Evolutionary conservation across 78 protist genomes (phyloP).

Genomic region (Ministeria vibrans): DNA sequence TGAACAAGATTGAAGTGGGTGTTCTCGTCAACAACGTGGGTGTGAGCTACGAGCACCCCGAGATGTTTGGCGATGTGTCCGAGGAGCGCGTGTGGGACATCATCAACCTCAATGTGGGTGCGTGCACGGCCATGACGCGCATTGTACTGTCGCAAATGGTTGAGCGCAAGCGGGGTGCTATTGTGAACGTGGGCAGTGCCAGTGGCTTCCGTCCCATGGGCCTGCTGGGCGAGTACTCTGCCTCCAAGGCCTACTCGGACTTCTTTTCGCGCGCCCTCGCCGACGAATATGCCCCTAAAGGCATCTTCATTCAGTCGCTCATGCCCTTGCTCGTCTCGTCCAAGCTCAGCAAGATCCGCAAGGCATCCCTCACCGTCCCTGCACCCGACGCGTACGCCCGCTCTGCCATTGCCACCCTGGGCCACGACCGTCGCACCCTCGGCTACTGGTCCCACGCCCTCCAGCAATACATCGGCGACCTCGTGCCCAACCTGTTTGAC

Average conservation of each 20-base stretch:
- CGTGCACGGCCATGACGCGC: slow-evolving; percentile 26
- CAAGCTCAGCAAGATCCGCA: slow-evolving; percentile 4
- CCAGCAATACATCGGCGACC: not conserved
- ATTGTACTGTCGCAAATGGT: slow-evolving; percentile 1
- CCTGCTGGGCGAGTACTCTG: slow-evolving; percentile 47
- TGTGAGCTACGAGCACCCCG: slow-evolving; percentile 51
- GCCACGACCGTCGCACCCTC: not conserved
- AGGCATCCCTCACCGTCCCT: not conserved
- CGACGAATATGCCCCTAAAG: slow-evolving; percentile 35
- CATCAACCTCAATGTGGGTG: slow-evolving; percentile 32
- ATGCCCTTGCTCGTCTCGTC: not conserved
- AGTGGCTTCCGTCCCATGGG: slow-evolving; percentile 30
- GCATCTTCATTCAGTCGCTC: slow-evolving; percentile 44
- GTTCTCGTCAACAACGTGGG: slow-evolving; percentile 61
- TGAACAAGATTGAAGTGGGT: not conserved
- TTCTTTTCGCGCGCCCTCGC: slow-evolving; percentile 34
- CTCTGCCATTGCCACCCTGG: not conserved
- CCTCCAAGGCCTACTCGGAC: slow-evolving; percentile 55
- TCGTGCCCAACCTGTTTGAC: too few relatives aligned
- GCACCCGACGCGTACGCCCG: not conserved
- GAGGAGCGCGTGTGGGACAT: not conserved
- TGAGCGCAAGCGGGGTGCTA: slow-evolving; percentile 45
- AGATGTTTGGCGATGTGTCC: slow-evolving; percentile 34
- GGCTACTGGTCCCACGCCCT: slow-evolving; percentile 2
- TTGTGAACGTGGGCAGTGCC: slow-evolving; percentile 46